These are phyloP conservation scores for Cajanus cajan DNA, from an alignment of 306 rosid genomes.

Conservation along the genomic window DNA sequence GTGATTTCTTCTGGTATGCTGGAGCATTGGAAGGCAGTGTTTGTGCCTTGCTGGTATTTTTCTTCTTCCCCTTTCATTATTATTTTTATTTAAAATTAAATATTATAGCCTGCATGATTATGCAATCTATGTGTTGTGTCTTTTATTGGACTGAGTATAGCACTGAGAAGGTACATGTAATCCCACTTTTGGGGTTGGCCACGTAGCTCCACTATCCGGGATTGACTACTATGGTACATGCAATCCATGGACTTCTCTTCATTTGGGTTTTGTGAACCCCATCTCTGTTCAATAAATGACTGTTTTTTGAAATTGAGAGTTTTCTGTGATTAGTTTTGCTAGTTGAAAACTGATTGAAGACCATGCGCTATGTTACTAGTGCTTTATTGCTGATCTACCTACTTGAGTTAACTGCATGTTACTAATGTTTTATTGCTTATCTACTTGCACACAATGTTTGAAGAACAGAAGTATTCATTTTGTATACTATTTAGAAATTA, in stretches of 20 bases:
- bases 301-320: background rate
- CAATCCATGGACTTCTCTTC: background rate
- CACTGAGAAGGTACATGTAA: background rate
- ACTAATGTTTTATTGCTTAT: background rate
- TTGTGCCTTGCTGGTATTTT: conserved; percentile 83
- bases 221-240: too few relatives aligned
- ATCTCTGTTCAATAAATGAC: background rate
- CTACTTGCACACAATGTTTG: background rate
- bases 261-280: conserved; percentile 9
- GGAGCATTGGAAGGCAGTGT: conserved; percentile 97
- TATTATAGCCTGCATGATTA: background rate
- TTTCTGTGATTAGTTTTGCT: background rate
- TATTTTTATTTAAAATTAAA: background rate
- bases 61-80: background rate
- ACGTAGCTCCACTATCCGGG: too few relatives aligned
- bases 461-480: background rate
- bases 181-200: too few relatives aligned
- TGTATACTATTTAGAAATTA: background rate
- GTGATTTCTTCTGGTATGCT: conserved; percentile 93
- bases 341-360: conserved; percentile 11
- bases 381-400: background rate
- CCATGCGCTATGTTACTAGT: background rate
- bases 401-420: conserved; percentile 6
- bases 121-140: background rate
- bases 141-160: background rate